Evolutionary conservation across 2,329 filamentous ascomycete genomes (phyloP).

Genomic region (Talaromyces sp.): DNA sequence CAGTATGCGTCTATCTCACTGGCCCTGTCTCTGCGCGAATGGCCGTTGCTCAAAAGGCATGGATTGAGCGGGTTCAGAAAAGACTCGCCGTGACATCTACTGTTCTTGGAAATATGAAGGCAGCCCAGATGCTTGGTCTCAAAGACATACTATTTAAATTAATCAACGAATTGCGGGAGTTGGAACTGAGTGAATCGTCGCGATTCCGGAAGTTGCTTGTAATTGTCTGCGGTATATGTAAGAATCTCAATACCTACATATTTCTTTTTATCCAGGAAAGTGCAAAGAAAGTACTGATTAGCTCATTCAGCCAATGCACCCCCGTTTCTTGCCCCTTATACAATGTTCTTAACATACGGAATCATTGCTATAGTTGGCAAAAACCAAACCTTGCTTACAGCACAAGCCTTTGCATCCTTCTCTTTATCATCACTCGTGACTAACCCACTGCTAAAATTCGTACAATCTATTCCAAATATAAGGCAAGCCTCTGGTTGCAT

Average conservation of each 20-base stretch:
- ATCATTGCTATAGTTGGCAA: conserved; percentile 13
- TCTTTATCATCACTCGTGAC: conserved; percentile 21
- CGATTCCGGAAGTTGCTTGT: conserved; percentile 1
- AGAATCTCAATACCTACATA: not conserved
- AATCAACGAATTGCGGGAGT: conserved; percentile 32
- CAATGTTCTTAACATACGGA: conserved; percentile 17
- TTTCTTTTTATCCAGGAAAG: not conserved
- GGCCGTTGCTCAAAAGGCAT: not conserved
- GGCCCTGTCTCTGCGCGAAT: conserved; percentile 1
- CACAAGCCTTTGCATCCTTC: conserved; percentile 20
- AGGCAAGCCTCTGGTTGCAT: conserved; percentile 35
- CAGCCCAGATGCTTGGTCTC: conserved; percentile 46
- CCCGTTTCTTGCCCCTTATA: conserved; percentile 32
- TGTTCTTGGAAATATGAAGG: conserved; percentile 36
- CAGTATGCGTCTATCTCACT: conserved; percentile 2
- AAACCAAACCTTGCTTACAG: conserved; percentile 13
- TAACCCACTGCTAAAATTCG: conserved; percentile 20
- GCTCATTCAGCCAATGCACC: conserved; percentile 28
- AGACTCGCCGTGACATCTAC: conserved; percentile 11
- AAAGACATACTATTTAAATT: conserved; percentile 32
- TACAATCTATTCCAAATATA: conserved; percentile 29
- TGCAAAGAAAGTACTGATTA: not conserved
- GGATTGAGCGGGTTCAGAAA: conserved; percentile 4
- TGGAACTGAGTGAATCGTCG: conserved; percentile 26
- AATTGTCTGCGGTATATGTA: not conserved